Base-by-base conservation (phyloP, 352 stramenopile genomes). In the Globisporangium orthogonon region DNA sequence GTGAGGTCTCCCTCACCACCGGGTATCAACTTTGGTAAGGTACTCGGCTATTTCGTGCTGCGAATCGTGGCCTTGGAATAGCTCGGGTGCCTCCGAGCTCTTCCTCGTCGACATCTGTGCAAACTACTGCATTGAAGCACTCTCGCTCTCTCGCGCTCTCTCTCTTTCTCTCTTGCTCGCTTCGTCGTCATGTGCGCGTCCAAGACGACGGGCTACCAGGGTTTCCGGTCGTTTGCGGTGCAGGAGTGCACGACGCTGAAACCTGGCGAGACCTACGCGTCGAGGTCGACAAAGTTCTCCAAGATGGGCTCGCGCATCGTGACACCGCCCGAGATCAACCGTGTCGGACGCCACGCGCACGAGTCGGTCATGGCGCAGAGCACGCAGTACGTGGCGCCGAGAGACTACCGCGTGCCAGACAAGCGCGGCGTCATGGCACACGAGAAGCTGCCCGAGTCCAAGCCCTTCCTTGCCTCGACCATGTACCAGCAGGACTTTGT, bases 181-280 rank as follows among this genome's bases (percentile, higher is more conserved):
- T 18, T 45, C 29, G 31, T 45, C 29, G 31, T 40, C 44, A 83
- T 80, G 69, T 61, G 52, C 18, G 74, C 71, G 35, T 81, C 74
- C 58, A 74, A 68, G 60, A 79, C 73, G 55, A 75, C 67, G 40
- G 84, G 82, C 4, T 91, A 92, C 60, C 83, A 94, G 63, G 85
- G 83, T 33, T 94, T 90, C 71, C 68, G 76, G 60, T 89, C 75
- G 10, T 89, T 89, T 53, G 67, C 69, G 41, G 67, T 67, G 52
- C 81, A 91, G 60, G 65, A 79, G 10, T 91, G 83, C 47, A 58
- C 82, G 31, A 88, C 79, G 49, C 73, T 93, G 53, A 93, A 93
- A 56, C 76, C 85, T 2, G 85, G 83, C 30, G 77, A 93, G 62
- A 76, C 69, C 5, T 83, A 86, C 41, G 71, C 80, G 56, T 69